Base-by-base conservation (phyloP, 208 protist species). In the Porcisia hertigi region DNA sequence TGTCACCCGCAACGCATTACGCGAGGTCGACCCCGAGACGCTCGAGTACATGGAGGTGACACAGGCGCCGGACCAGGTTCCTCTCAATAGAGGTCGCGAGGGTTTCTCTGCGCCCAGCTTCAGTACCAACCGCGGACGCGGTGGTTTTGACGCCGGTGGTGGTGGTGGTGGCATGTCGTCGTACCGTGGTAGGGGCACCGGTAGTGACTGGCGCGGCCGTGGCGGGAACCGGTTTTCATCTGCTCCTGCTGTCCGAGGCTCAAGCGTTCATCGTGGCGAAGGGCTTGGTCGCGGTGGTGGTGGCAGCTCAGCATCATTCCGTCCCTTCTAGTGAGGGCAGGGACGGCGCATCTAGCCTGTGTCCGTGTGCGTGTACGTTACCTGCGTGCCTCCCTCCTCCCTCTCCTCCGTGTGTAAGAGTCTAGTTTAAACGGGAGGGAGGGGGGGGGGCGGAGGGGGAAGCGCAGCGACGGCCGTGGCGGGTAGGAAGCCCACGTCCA, bases 21-120 rank as follows among this genome's bases (percentile, higher is more conserved):
- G 77, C n/a, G 88, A 94, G 59, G 90, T 94, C 14, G 90, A 94
- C 47, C 82, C 86, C 6, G 82, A 81, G n/a, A 92, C 90, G 54
- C 84, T 84, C 20, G 79, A 88, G 62, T 78, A 84, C 59, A 83
- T 86, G 75, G 84, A 92, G 71, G 77, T 93, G 57, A 84, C 71
- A 16, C 79, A 86, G 57, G 80, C 87, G 11, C 55, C 66, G 5
- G 72, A 80, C 63, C 70, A 73, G 60, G 14, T 62, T 18, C 41
- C 45, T 6, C 52, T 36, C 1, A 55, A 58, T 36, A 52, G 70
- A 57, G 53, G 58, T 8, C 30, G 63, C 47, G 75, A 45, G 3
- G 55, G 71, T 9, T 63, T 45, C 23, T 49, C 59, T 8, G 63
- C n/a, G 30, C 9, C 41, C 52, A 47, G 55, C 52, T 52, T 18